phyloP scores from a whole-genome alignment of 129 eudicot genomes.

The Chrysanthemum makinoi region DNA sequence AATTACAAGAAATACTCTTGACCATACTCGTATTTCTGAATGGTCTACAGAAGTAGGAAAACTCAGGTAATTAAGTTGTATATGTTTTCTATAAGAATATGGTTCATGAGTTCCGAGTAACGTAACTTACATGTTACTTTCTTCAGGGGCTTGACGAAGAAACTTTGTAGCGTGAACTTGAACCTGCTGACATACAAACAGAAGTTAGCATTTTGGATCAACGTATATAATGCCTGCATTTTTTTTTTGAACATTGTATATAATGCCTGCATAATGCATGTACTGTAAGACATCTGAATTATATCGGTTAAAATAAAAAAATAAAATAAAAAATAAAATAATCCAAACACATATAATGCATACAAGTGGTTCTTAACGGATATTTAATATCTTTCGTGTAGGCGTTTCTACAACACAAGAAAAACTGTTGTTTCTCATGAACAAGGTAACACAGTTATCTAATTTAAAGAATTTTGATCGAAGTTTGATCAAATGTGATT shows the following conservation, averaged over 20 bases:
- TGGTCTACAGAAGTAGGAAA: constrained; percentile 55
- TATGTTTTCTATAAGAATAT: background rate
- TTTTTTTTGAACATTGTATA: no score
- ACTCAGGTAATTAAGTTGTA: constrained; percentile 49
- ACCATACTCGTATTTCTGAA: constrained; percentile 50
- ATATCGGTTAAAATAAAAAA: background rate
- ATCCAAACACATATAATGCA: background rate
- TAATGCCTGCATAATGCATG: constrained; percentile 99
- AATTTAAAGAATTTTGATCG: background rate
- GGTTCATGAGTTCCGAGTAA: background rate
- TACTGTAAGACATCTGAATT: constrained; percentile 55
- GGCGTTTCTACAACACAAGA: constrained; percentile 90
- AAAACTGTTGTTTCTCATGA: constrained; percentile 58
- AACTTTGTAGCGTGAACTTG: constrained; percentile 61
- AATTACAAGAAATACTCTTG: constrained; percentile 60
- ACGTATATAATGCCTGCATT: constrained; percentile 81
- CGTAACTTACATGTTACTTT: constrained; percentile 11
- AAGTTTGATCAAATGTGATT: background rate
- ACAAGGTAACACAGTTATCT: constrained; percentile 50
- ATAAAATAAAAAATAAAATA: background rate
- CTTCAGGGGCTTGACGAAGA: constrained; percentile 66
- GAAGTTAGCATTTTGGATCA: constrained; percentile 98
- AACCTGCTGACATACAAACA: constrained; percentile 67
- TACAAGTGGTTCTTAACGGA: background rate
- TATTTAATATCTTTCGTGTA: constrained; percentile 18